A percentile compares a stretch with the other conserved stretches of the same genome.
Conservation (phyloP, 495 filamentous ascomycete species). For the Lasiosphaeria hispida region DNA sequence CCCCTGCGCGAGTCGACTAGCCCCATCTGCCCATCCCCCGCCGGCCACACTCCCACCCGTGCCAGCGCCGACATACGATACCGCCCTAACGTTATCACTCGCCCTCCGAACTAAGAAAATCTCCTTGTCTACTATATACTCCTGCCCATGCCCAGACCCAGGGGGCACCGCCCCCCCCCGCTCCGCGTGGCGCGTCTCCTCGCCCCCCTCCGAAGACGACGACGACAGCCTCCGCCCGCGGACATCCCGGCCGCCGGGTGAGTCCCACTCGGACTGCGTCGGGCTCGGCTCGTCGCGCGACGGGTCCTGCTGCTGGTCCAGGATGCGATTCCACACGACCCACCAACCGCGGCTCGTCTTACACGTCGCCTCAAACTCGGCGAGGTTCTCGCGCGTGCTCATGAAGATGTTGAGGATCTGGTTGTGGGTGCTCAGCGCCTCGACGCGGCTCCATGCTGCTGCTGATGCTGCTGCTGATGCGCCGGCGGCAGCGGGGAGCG, state of each 20-base stretch:
- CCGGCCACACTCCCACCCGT: slow-evolving; percentile 36
- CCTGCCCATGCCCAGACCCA: too few relatives aligned
- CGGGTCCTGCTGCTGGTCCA: slow-evolving; percentile 37
- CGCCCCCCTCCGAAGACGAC: not conserved
- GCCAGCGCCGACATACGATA: slow-evolving; percentile 42
- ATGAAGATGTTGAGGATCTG: slow-evolving; percentile 76
- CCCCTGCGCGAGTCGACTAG: slow-evolving; percentile 72
- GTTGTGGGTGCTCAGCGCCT: slow-evolving; percentile 87
- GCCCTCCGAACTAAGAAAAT: slow-evolving; percentile 78
- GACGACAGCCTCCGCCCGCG: not conserved
- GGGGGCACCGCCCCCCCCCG: not conserved
- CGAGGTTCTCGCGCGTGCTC: slow-evolving; percentile 54
- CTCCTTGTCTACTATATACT: slow-evolving; percentile 51
- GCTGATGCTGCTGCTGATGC: too few relatives aligned
- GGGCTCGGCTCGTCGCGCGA: too few relatives aligned
- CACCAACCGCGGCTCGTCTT: slow-evolving; percentile 95
- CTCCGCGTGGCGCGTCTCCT: not conserved
- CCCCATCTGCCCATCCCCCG: slow-evolving; percentile 54
- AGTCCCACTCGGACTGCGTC: too few relatives aligned
- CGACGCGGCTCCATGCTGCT: slow-evolving; percentile 66
- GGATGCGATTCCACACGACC: slow-evolving; percentile 85
- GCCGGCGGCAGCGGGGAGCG: slow-evolving; percentile 22
- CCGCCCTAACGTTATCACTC: slow-evolving; percentile 54
- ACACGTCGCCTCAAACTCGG: slow-evolving; percentile 79
- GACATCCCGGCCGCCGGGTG: not conserved